Percentiles rank a stretch among this genome's conserved stretches.
phyloP scores from a whole-genome alignment of 2,329 filamentous ascomycete species.

The Alternaria infectoria region DNA sequence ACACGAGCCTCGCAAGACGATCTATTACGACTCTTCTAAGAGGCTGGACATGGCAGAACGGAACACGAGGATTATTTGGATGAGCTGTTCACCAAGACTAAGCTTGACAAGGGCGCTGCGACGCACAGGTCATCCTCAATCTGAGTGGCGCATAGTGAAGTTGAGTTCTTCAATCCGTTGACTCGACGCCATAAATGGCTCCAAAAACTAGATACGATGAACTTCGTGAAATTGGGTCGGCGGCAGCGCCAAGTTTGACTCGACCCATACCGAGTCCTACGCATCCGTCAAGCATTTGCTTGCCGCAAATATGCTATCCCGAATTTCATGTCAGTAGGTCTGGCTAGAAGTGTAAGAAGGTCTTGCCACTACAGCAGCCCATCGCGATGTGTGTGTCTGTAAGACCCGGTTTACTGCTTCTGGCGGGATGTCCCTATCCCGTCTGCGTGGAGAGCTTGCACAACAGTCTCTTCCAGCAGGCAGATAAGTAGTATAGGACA shows the following conservation, averaged over 20 bases:
- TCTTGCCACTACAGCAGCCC: background rate
- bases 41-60: background rate
- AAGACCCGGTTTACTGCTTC: background rate
- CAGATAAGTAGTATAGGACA: background rate
- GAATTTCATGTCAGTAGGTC: background rate
- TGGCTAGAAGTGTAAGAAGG: background rate
- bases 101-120: background rate
- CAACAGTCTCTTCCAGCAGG: background rate
- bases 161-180: background rate
- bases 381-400: background rate
- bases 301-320: background rate
- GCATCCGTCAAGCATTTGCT: background rate
- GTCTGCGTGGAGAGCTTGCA: background rate
- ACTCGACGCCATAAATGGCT: background rate
- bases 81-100: background rate
- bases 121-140: background rate
- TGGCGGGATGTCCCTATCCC: background rate
- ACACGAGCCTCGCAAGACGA: background rate
- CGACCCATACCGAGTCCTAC: background rate
- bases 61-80: background rate
- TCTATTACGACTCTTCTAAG: background rate
- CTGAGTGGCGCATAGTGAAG: background rate
- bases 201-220: background rate
- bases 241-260: background rate
- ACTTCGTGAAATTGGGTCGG: no score